Evolutionary conservation across 148 eudicot species (phyloP), one percentile per base, ranked within the genome.

Genomic region (Vaccinium corymbosum): DNA sequence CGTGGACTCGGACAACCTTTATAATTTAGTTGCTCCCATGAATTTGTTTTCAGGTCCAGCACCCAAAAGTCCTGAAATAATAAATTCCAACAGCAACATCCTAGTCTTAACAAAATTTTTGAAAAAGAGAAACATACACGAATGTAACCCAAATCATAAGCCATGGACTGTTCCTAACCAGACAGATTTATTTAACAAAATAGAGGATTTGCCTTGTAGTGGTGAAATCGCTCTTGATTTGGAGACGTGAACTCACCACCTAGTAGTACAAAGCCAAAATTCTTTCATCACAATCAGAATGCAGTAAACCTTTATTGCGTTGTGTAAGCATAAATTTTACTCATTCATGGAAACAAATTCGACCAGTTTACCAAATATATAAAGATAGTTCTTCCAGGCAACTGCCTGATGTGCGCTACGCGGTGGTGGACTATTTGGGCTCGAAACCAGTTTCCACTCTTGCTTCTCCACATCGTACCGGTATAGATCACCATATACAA

Each of bases 361-460:
- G 16, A 73, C 56, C 42, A 49, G 2, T 35, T 66, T 88, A 94
- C 98, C 99, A 86, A 87, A 94, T 55, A 97, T 90, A 89, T 97
- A 97, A 48, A 97, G 92, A 89, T 89, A 92, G 87, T 97, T 97
- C 88, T 97, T 97, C 99, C 99, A 97, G 74, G 93, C 95, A 86
- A 94, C 96, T 55, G 99, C 95, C 85, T 97, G 99, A 84, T 97
- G 99, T 73, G 99, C 94, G 89, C 99, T 97, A 76, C 99, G 95
- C 84, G 99, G 99, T 20, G 99, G 99, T n/a, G 99, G 99, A 81
- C 98, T 97, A 49, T 97, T 97, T 77, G 99, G 99, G 89, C 99
- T 97, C 1, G 96, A 97, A 57, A 97, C 85, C 84, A 92, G 87
- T 86, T 94, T 97, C 98, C 99, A 97, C 84, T 94, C 97, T 87